Conservation (phyloP, 805 yeast species). For the Saccharomycopsis selenospora region DNA sequence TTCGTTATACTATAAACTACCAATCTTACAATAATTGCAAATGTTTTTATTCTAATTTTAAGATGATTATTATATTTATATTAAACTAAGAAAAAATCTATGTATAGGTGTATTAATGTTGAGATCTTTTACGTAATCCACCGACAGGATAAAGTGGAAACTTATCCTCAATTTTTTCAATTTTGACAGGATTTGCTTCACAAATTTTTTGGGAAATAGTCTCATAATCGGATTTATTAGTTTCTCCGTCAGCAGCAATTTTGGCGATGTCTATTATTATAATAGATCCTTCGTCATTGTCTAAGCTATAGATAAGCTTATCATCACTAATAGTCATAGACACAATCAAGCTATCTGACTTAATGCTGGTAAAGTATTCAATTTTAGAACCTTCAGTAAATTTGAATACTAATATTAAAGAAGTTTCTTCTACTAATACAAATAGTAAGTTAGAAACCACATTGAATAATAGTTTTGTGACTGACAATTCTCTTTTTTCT, state of each 20-base stretch:
- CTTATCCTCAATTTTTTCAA: constrained; percentile 31
- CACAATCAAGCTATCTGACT: constrained; percentile 23
- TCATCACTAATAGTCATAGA: constrained; percentile 25
- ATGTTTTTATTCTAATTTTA: too few species aligned
- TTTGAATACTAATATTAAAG: constrained; percentile 35
- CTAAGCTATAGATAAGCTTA: constrained; percentile 23
- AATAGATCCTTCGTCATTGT: constrained; percentile 25
- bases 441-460: constrained; percentile 26
- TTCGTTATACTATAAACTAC: too few species aligned
- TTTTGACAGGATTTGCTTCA: constrained; percentile 29
- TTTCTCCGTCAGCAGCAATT: constrained; percentile 12
- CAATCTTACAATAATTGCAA: too few species aligned
- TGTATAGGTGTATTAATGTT: constrained; percentile 36
- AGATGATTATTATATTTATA: too few species aligned
- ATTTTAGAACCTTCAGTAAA: constrained; percentile 28
- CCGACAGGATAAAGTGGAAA: constrained; percentile 49
- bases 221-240: not conserved
- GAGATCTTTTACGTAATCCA: constrained; percentile 57
- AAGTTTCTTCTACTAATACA: constrained; percentile 42
- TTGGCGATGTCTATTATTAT: constrained; percentile 23
- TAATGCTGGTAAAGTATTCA: constrained; percentile 27
- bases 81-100: too few species aligned
- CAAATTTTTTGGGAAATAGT: constrained; percentile 21
- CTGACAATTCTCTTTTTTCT: constrained; percentile 44
- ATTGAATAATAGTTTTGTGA: constrained; percentile 32